Percentiles rank a stretch among this genome's conserved stretches.
Conservation (phyloP, 768 basidiomycete species). For the Terana coerulea region DNA sequence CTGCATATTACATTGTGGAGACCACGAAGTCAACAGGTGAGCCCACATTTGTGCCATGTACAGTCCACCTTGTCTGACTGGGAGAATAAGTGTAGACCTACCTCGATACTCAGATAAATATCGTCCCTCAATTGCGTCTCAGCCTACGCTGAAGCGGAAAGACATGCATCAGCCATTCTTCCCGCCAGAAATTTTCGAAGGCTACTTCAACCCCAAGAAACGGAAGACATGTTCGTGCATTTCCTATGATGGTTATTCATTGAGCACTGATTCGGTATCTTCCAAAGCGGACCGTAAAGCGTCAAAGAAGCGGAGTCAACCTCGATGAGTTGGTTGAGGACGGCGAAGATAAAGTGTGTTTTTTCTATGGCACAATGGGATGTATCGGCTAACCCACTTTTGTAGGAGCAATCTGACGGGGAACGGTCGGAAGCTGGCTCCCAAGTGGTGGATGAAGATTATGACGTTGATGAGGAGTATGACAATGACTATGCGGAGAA, state of each 20-base stretch:
- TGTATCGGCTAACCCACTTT: not conserved
- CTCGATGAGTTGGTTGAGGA: constrained; percentile 68
- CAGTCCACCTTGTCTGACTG: not conserved
- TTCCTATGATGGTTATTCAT: not conserved
- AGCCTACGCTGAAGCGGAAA: constrained; percentile 64
- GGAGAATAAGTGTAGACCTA: constrained; percentile 44
- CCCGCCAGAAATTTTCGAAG: constrained; percentile 70
- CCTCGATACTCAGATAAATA: constrained; percentile 86
- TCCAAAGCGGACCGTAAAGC: constrained; percentile 29
- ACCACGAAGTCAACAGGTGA: constrained; percentile 58
- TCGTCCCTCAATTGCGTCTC: constrained; percentile 52
- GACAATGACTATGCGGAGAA: constrained; percentile 90
- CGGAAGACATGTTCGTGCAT: constrained; percentile 28
- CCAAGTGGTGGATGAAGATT: constrained; percentile 64
- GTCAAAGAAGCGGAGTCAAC: constrained; percentile 45
- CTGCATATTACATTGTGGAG: constrained; percentile 75
- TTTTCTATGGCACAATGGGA: not conserved
- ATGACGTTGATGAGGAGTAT: constrained; percentile 87
- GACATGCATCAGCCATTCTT: constrained; percentile 77
- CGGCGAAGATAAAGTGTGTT: constrained; percentile 51
- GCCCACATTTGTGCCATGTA: not conserved
- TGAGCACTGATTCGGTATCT: not conserved
- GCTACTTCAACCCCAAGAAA: constrained; percentile 75
- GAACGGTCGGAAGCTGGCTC: constrained; percentile 68
- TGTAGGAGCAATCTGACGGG: constrained; percentile 66